Evolutionary conservation across 2,329 filamentous ascomycete species (phyloP).

Genomic region (Colletotrichum sp.): DNA sequence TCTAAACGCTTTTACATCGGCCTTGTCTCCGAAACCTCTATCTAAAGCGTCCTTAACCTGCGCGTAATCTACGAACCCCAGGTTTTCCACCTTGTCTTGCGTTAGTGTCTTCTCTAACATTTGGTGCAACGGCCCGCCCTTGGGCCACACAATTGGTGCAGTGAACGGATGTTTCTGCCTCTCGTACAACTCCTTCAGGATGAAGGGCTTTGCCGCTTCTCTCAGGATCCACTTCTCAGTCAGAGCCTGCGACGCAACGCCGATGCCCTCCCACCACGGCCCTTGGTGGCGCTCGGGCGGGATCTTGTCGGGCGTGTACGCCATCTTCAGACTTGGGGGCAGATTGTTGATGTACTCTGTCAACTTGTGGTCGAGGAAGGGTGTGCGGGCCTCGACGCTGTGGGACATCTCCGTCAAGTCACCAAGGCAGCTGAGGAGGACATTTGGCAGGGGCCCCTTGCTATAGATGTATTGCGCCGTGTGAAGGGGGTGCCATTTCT

Average conservation of each 20-base stretch:
- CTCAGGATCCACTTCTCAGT: slow-evolving; percentile 56
- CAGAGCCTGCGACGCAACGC: slow-evolving; percentile 24
- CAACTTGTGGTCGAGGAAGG: slow-evolving; percentile 37
- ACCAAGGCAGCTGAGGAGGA: slow-evolving; percentile 32
- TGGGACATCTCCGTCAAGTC: slow-evolving; percentile 41
- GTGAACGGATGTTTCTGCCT: slow-evolving; percentile 54
- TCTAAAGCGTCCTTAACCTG: slow-evolving; percentile 37
- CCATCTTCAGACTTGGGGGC: background rate
- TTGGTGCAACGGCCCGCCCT: slow-evolving; percentile 46
- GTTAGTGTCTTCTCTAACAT: slow-evolving; percentile 36
- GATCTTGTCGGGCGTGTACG: background rate
- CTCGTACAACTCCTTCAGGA: slow-evolving; percentile 55
- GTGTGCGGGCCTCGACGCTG: slow-evolving; percentile 36
- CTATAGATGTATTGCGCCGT: slow-evolving; percentile 29
- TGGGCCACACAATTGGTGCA: slow-evolving; percentile 45
- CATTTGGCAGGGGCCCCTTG: slow-evolving; percentile 26
- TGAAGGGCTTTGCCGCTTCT: slow-evolving; percentile 36
- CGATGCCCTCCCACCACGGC: slow-evolving; percentile 5
- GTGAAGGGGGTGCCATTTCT: slow-evolving; percentile 33
- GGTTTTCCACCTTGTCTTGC: slow-evolving; percentile 35
- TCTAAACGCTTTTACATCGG: slow-evolving; percentile 26
- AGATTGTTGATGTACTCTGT: slow-evolving; percentile 30
- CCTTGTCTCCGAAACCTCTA: slow-evolving; percentile 40
- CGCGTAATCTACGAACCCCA: slow-evolving; percentile 46
- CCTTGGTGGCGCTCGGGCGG: background rate